Evolutionary conservation across 1,284 basidiomycete species (phyloP), one percentile per base, ranked within the genome.

Genomic region (Afroboletus lepidellus): DNA sequence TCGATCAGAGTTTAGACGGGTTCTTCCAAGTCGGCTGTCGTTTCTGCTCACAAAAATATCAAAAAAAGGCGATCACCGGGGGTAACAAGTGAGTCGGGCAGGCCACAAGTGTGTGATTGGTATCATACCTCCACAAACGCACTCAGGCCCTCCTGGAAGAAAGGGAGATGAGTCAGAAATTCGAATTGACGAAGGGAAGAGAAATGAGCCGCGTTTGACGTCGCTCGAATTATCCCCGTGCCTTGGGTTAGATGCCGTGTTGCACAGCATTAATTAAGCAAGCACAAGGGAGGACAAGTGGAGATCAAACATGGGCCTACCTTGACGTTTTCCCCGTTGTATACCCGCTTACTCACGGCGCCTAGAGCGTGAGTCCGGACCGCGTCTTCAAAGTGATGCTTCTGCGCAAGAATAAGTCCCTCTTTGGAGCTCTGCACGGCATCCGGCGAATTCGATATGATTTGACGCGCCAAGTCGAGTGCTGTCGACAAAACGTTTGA

Each of bases 341-440:
- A 90, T 16, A 84, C 71, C 18, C 79, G 73, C 54, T 74, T 74
- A 59, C 78, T 83, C 58, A 83, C 76, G 23, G 72, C 65, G 21
- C 78, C 77, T 55, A 73, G 67, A 8, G 78, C 65, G 50, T 85
- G 84, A 0, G 72, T 71, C 5, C 72, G 55, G 3, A 84, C 76
- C 0, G 79, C 77, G 21, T 82, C 77, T 29, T 86, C 80, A 38
- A 83, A 71, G 47, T 78, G 77, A 16, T 77, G 76, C 38, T 76
- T 72, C 50, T 82, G 77, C 6, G 81, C 71, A 3, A 87, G 65
- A 20, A 87, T 53, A 15, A 92, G 70, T 0, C 77, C 86, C 18
- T 79, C 75, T 66, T 94, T 94, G 9, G 90, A 88, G 45, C 83
- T 79, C 57, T 87, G 84, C 1, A 94, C 84, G 0, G 90, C 79